Percentiles rank a stretch among this genome's conserved stretches.
These are phyloP conservation scores for Solanum clarkiae DNA, from an alignment of 257 asterid genomes.

Conservation along the genomic window DNA sequence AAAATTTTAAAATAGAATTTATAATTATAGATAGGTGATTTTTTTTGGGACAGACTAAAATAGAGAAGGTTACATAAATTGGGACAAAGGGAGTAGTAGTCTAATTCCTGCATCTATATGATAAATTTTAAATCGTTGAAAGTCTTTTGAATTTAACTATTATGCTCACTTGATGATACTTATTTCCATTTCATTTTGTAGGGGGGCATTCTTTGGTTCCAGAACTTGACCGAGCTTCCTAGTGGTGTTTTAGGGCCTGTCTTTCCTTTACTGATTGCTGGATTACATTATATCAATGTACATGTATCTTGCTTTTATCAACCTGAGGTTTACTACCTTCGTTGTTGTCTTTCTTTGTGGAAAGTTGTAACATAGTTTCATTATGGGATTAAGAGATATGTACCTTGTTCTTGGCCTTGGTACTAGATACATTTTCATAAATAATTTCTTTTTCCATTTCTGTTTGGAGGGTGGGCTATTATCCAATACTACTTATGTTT, in stretches of 20 bases:
- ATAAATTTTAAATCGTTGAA: background rate
- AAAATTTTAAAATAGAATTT: background rate
- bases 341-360: background rate
- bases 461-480: too few relatives aligned
- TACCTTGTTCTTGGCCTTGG: background rate
- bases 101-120: background rate
- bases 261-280: constrained; percentile 62
- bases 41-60: background rate
- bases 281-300: constrained; percentile 56
- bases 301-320: constrained; percentile 39
- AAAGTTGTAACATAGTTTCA: background rate
- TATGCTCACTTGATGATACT: background rate
- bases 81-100: background rate
- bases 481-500: too few relatives aligned
- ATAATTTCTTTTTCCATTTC: too few relatives aligned
- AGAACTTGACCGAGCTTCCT: constrained; percentile 67
- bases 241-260: constrained; percentile 66
- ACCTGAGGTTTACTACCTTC: background rate
- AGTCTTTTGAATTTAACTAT: background rate
- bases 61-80: background rate
- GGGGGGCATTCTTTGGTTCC: constrained; percentile 95
- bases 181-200: constrained; percentile 1
- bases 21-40: background rate
- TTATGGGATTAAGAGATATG: background rate
- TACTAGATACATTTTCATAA: too few relatives aligned